phyloP scores from a whole-genome alignment of 495 filamentous ascomycete genomes.

The Penicillium flavigenum region DNA sequence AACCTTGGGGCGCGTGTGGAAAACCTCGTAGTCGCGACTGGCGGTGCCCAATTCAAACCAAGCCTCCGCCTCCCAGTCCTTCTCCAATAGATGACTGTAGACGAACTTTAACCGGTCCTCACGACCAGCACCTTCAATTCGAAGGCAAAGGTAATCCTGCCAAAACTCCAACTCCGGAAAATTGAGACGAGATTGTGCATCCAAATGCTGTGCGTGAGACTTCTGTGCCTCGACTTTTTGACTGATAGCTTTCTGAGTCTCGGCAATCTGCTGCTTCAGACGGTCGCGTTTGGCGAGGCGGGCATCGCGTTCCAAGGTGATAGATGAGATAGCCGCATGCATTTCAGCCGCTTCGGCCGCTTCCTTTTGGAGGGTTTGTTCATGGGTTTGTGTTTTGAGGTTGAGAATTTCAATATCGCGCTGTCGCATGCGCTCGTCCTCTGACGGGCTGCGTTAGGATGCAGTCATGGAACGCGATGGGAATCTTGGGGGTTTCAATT shows the following conservation, averaged over 20 bases:
- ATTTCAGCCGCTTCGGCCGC: conserved; percentile 84
- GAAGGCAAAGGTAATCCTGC: conserved; percentile 83
- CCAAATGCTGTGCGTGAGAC: conserved; percentile 61
- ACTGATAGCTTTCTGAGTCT: conserved; percentile 67
- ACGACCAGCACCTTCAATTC: conserved; percentile 84
- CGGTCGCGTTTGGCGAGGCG: conserved; percentile 70
- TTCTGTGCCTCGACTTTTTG: conserved; percentile 62
- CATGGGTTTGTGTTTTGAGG: conserved; percentile 72
- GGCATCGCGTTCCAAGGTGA: conserved; percentile 72
- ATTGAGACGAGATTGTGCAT: conserved; percentile 80
- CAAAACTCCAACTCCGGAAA: conserved; percentile 92
- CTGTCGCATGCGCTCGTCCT: conserved; percentile 85
- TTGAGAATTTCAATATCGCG: conserved; percentile 82
- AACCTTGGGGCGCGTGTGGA: conserved; percentile 73
- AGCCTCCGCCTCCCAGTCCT: conserved; percentile 83
- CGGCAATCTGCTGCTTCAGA: conserved; percentile 73
- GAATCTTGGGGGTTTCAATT: not conserved
- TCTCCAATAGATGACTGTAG: conserved; percentile 78
- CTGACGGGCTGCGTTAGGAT: conserved; percentile 47
- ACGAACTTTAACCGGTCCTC: conserved; percentile 88
- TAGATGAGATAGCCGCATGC: conserved; percentile 72
- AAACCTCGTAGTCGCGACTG: conserved; percentile 79
- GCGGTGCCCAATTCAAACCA: conserved; percentile 89
- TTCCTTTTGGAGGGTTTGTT: conserved; percentile 82
- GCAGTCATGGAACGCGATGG: not conserved